Base-by-base conservation (phyloP, 2,329 filamentous ascomycete species). In the Ambrosiella beaveri region DNA sequence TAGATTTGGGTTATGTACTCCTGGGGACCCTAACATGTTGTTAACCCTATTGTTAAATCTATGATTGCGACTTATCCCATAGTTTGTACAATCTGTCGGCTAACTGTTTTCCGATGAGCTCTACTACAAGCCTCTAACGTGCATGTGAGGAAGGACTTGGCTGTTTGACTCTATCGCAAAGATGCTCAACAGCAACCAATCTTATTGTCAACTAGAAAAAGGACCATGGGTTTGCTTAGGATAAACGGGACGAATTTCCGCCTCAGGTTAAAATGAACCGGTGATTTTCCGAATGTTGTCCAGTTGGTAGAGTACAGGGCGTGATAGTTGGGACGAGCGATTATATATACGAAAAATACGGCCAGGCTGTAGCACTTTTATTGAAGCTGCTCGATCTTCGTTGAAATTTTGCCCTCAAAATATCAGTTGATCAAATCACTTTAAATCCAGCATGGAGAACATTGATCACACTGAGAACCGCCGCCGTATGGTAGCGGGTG, bases 401-500 rank as follows among this genome's bases (percentile, higher is more conserved):
- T 2, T 47, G 11, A 47, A 13, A 2, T n/a, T 47, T 47, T 13
- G 7, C 7, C 19, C 11, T 8, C 9, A 13, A 47, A 12, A 47
- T n/a, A 47, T 47, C n/a, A 17, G 3, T 27, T 27, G 27, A 27
- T 27, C 27, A 27, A 27, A 4, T 27, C 27, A 27, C 27, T 27
- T 27, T 41, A 41, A 12, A 41, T 41, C 3, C 27, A 51, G 8
- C 15, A 51, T 51, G 47, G 47, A 57, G 27, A 36, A 49, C 35
- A 54, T 60, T 11, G 56, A 60, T 47, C 39, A 8, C 12, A 44
- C 13, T 9, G 59, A 60, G 47, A 60, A 60, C 7, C 56, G 51
- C 45, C 44, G 44, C 15, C 73, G 74, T 35, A 88, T 87, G 82
- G 69, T 71, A 53, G 72, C 74, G 12, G 85, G 85, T 54, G 81